Conservation (phyloP, 148 eudicot genomes). For the Chenopodium quinoa region DNA sequence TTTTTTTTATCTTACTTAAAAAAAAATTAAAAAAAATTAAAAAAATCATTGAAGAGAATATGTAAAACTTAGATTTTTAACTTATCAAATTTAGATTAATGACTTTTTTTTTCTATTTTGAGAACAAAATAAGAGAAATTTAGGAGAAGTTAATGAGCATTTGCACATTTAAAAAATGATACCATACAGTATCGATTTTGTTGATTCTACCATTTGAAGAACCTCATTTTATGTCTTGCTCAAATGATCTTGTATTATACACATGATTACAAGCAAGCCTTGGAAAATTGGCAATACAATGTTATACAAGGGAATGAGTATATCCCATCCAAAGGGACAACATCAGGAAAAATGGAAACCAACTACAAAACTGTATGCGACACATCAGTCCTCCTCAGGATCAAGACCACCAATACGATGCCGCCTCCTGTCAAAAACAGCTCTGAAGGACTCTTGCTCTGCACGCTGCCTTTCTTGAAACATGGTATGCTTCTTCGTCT, state of each 20-base stretch:
- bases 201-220: too few relatives aligned
- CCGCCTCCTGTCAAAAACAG: slow-evolving; percentile 82
- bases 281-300: background rate
- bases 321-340: background rate
- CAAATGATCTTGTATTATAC: background rate
- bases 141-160: too few relatives aligned
- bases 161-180: too few relatives aligned
- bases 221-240: background rate
- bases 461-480: slow-evolving; percentile 85
- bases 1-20: too few relatives aligned
- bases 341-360: background rate
- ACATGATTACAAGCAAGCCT: background rate
- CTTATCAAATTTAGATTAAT: too few relatives aligned
- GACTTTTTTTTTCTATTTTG: too few relatives aligned
- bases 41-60: too few relatives aligned
- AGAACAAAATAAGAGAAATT: too few relatives aligned
- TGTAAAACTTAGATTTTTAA: too few relatives aligned
- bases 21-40: too few relatives aligned
- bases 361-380: background rate
- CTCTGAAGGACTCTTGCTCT: slow-evolving; percentile 76
- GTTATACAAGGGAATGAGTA: background rate
- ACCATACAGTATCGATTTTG: too few relatives aligned
- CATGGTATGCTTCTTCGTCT: slow-evolving; percentile 40
- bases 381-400: slow-evolving; percentile 49
- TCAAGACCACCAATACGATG: slow-evolving; percentile 60